phyloP scores from a whole-genome alignment of 164 flowering plant species.

The Macadamia tetraphylla region DNA sequence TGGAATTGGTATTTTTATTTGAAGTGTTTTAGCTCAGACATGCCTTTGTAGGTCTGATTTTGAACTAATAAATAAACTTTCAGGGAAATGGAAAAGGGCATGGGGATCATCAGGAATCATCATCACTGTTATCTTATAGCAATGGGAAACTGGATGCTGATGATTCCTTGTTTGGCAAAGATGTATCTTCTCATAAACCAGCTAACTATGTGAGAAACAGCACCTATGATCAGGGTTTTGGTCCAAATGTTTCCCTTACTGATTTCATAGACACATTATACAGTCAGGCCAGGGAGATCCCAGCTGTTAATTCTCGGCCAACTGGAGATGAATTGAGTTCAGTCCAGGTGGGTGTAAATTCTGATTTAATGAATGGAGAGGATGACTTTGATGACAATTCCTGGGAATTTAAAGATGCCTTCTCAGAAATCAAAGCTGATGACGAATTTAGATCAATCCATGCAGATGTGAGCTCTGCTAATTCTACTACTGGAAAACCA shows the following conservation, averaged over 20 bases:
- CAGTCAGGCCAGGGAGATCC: slow-evolving; percentile 36
- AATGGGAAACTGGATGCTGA: slow-evolving; percentile 32
- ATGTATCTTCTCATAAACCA: slow-evolving; percentile 20
- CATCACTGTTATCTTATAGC: slow-evolving; percentile 42
- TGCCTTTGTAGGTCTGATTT: slow-evolving; percentile 2
- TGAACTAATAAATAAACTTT: not conserved
- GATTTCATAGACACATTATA: slow-evolving; percentile 60
- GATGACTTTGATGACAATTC: slow-evolving; percentile 10
- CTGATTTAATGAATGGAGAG: slow-evolving; percentile 19
- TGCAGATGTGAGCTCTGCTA: not conserved
- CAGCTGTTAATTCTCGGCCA: slow-evolving; percentile 18
- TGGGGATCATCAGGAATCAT: slow-evolving; percentile 25
- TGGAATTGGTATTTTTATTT: not conserved
- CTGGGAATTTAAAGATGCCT: not conserved
- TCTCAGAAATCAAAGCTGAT: not conserved
- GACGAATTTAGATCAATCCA: not conserved
- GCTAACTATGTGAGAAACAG: slow-evolving; percentile 15
- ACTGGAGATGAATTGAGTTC: slow-evolving; percentile 23
- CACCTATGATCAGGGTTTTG: slow-evolving; percentile 11
- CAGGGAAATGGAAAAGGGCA: slow-evolving; percentile 29
- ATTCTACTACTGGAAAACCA: not conserved
- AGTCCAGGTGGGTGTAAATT: slow-evolving; percentile 7
- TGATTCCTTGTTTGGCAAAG: slow-evolving; percentile 23
- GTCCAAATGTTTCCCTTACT: slow-evolving; percentile 29
- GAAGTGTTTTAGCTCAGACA: not conserved